Base-by-base conservation (phyloP, 1,139 yeast genomes). In the Kodamaea sp. region DNA sequence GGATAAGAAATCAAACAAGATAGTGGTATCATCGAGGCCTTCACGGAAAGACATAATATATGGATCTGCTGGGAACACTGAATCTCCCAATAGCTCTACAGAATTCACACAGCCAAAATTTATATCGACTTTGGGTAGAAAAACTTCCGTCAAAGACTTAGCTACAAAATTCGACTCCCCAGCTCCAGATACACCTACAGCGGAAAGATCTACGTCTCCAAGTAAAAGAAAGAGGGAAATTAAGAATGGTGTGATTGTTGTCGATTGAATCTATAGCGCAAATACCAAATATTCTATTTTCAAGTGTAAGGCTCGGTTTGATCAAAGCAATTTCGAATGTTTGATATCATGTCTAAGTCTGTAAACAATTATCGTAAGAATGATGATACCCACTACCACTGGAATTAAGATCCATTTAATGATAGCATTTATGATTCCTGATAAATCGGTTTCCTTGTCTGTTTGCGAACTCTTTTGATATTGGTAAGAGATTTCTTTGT, bases 291-390 rank as follows among this genome's bases (percentile, higher is more conserved):
- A 24, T 28, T 22, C 20, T 31, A 15, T 24, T 34, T n/a, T 20
- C 21, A 13, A 24, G 15, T 16, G 13, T 15, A 12, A 26, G 12
- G 24, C 12, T 25, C 36, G 34, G 20, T 18, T 23, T n/a, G 22
- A 15, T 48, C 54, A 76, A 41, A 76, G 63, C 31, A 76, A 61
- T 47, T 77, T 77, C 7, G 79, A 61, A 50, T 76, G 82, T 47
- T 75, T 76, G 22, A 76, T 73, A 45, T 76, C 80, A 39, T 62
- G 72, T 54, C 80, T 68, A 38, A 76, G 61, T 49, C 74, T 62
- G 48, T 67, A 67, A 15, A 75, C 65, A 39, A 73, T 57, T 7
- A 68, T 50, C 3, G 65, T 57, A 37, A 73, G 61, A 4, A 65
- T 51, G 16, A 66, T 47, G 12, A 74, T 49, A 9, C 69, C 59